Evolutionary conservation across 139 green algal genomes (phyloP).

Genomic region (Ulvella scutata): DNA sequence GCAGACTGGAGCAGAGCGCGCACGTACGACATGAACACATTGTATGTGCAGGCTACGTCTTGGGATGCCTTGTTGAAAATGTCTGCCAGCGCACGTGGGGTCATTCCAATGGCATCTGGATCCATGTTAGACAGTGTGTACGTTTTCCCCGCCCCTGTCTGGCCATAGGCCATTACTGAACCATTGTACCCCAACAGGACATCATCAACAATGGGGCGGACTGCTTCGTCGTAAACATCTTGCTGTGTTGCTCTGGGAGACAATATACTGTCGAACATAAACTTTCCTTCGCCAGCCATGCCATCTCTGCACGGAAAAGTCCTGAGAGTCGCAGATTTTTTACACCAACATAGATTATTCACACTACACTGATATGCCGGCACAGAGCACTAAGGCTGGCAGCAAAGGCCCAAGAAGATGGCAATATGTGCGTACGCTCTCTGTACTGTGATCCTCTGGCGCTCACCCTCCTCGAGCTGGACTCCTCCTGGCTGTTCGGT

Average conservation of each 20-base stretch:
- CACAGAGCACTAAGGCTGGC: conserved; percentile 10
- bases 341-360: conserved; percentile 1
- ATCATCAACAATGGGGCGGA: conserved; percentile 43
- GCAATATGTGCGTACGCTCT: conserved; percentile 3
- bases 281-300: neutral
- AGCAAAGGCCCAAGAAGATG: neutral
- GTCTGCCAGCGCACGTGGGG: conserved; percentile 47
- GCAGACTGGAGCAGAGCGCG: conserved; percentile 1
- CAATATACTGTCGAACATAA: conserved; percentile 27
- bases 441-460: neutral
- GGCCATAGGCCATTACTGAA: conserved; percentile 67
- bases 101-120: conserved; percentile 56
- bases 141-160: conserved; percentile 57
- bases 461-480: neutral
- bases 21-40: conserved; percentile 62
- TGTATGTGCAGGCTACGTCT: conserved; percentile 41
- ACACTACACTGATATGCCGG: conserved; percentile 8
- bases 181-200: conserved; percentile 70
- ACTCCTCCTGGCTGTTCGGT: conserved; percentile 1
- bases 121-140: conserved; percentile 55
- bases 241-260: conserved; percentile 26
- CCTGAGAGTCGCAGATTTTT: neutral
- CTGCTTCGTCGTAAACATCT: conserved; percentile 50
- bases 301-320: neutral
- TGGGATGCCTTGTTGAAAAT: conserved; percentile 41